Evolutionary conservation across 768 basidiomycete genomes (phyloP).

Genomic region (Coprinellus micaceus): DNA sequence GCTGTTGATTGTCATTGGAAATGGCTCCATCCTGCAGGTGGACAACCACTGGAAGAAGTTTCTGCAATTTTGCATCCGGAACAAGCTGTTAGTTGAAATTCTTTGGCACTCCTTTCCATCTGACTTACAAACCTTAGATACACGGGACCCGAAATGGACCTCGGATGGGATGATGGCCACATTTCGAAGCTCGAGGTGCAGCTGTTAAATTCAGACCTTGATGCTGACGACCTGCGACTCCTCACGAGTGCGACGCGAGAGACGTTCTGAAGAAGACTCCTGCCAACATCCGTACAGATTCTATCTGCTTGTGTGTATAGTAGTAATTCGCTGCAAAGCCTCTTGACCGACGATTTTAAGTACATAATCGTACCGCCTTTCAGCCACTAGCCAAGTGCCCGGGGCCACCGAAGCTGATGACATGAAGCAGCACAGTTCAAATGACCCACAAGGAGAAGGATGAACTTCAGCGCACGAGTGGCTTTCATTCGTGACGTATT

Average conservation of each 20-base stretch:
- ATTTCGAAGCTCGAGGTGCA: slow-evolving; percentile 16
- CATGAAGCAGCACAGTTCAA: too few relatives aligned
- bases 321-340: too few relatives aligned
- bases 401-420: too few relatives aligned
- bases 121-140: slow-evolving; percentile 29
- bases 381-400: too few relatives aligned
- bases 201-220: neutral
- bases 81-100: slow-evolving; percentile 36
- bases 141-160: slow-evolving; percentile 37
- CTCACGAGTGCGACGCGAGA: neutral
- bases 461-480: too few relatives aligned
- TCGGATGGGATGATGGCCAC: slow-evolving; percentile 47
- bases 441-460: too few relatives aligned
- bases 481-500: too few relatives aligned
- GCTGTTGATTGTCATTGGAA: slow-evolving; percentile 47
- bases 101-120: neutral
- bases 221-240: neutral
- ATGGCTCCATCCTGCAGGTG: slow-evolving; percentile 35
- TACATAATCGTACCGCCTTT: too few relatives aligned
- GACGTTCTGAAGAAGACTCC: too few relatives aligned
- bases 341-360: too few relatives aligned
- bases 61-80: slow-evolving; percentile 43
- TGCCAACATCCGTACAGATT: too few relatives aligned
- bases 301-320: too few relatives aligned
- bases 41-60: slow-evolving; percentile 53